phyloP scores from a whole-genome alignment of 164 flowering plant genomes.

The Piper betle region DNA sequence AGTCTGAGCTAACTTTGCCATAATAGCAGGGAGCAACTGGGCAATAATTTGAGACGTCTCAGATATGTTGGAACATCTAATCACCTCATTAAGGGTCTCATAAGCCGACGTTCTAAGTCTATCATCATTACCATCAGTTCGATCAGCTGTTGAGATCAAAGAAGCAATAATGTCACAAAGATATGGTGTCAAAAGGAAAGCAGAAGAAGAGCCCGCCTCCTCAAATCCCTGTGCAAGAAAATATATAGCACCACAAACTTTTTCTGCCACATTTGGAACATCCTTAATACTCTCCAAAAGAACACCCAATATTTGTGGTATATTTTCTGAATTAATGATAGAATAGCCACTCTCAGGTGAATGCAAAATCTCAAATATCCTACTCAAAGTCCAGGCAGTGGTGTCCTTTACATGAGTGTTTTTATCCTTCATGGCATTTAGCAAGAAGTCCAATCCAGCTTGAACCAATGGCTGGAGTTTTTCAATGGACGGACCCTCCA shows the following conservation, averaged over 20 bases:
- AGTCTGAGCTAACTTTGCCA: slow-evolving; percentile 54
- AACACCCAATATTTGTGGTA: slow-evolving; percentile 35
- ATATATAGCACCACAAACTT: slow-evolving; percentile 81
- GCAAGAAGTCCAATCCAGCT: slow-evolving; percentile 51
- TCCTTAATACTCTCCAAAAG: slow-evolving; percentile 57
- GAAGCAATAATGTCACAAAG: slow-evolving; percentile 40
- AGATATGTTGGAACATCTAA: slow-evolving; percentile 49
- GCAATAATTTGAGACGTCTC: slow-evolving; percentile 43
- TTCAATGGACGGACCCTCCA: slow-evolving; percentile 64
- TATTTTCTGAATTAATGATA: slow-evolving; percentile 41
- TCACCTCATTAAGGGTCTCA: slow-evolving; percentile 72
- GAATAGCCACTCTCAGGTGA: slow-evolving; percentile 44
- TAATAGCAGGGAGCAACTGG: slow-evolving; percentile 54
- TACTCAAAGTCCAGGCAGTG: slow-evolving; percentile 77
- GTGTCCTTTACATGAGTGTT: slow-evolving; percentile 72
- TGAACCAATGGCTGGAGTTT: slow-evolving; percentile 53
- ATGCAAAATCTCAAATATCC: slow-evolving; percentile 70
- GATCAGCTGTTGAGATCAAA: slow-evolving; percentile 47
- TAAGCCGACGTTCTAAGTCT: slow-evolving; percentile 64
- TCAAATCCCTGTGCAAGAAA: slow-evolving; percentile 77
- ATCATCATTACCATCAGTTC: slow-evolving; percentile 48
- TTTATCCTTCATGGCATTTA: slow-evolving; percentile 50
- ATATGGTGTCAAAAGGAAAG: slow-evolving; percentile 41
- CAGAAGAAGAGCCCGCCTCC: slow-evolving; percentile 31
- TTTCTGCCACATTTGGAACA: slow-evolving; percentile 65